Evolutionary conservation across 192 early-diverging fungal species (phyloP).

Genomic region (Allomyces javanicus): DNA sequence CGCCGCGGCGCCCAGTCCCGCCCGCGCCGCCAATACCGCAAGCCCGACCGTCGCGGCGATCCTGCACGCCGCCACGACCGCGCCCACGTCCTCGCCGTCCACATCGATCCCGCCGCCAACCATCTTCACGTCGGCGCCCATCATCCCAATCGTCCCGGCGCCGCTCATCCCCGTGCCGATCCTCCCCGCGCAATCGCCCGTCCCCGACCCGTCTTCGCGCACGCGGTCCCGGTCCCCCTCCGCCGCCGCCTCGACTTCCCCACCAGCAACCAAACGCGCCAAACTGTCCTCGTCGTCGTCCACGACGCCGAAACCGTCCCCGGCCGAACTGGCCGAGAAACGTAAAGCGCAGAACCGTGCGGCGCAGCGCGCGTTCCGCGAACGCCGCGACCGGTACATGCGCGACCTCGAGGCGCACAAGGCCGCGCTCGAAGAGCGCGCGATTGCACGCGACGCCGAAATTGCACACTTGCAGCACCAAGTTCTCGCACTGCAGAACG

Average conservation of each 20-base stretch:
- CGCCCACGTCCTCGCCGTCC: not conserved
- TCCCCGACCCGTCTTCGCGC: too few species aligned
- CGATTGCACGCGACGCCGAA: too few species aligned
- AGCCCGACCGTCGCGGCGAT: not conserved
- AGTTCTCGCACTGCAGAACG: too few species aligned
- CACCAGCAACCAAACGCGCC: not conserved
- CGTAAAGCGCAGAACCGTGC: conserved; percentile 77
- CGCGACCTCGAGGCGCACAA: conserved; percentile 55
- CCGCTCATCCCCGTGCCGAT: too few species aligned
- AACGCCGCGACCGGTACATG: conserved; percentile 64
- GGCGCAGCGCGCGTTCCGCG: conserved; percentile 76
- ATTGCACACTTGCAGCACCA: too few species aligned
- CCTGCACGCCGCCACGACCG: not conserved
- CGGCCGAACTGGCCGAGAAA: conserved; percentile 22
- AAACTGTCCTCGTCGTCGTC: not conserved
- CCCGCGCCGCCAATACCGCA: not conserved
- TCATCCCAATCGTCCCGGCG: too few species aligned
- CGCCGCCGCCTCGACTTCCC: too few species aligned
- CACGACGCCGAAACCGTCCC: not conserved
- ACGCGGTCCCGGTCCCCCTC: too few species aligned
- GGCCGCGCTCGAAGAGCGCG: conserved; percentile 34
- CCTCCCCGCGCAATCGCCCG: too few species aligned
- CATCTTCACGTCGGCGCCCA: too few species aligned
- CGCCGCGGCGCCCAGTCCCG: not conserved
- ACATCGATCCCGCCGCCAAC: not conserved